Conservation (phyloP, 495 filamentous ascomycete genomes). For the Mytilinidion resinicola region DNA sequence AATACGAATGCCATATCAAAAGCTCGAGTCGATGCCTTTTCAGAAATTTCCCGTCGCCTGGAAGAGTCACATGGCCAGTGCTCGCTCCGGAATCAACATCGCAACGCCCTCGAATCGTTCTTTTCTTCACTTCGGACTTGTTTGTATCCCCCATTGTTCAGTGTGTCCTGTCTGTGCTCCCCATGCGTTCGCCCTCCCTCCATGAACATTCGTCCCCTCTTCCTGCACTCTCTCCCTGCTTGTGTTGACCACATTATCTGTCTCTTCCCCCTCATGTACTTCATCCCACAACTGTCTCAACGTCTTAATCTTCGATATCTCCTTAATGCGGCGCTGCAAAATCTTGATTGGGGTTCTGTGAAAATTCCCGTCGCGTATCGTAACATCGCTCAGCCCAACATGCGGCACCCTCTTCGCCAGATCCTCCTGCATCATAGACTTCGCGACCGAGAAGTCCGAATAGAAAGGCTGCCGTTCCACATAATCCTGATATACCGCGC, state of each 20-base stretch:
- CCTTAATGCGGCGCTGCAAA: conserved; percentile 14
- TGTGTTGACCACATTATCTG: neutral
- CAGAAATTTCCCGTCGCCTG: too few species aligned
- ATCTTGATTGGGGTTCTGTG: conserved; percentile 26
- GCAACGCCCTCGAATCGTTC: too few species aligned
- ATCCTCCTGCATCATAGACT: conserved; percentile 29
- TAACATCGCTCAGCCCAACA: conserved; percentile 32
- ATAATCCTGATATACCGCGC: conserved; percentile 36
- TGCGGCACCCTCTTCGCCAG: conserved; percentile 29
- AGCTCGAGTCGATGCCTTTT: too few species aligned
- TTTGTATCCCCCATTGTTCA: too few species aligned
- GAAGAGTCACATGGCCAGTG: too few species aligned
- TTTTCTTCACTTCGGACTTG: too few species aligned
- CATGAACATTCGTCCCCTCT: too few species aligned
- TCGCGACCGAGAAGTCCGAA: conserved; percentile 29
- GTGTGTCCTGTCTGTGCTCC: too few species aligned
- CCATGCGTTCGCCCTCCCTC: too few species aligned
- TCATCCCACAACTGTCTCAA: conserved; percentile 29
- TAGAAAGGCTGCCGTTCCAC: conserved; percentile 38
- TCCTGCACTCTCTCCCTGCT: too few species aligned
- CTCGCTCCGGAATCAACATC: too few species aligned
- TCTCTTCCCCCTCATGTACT: neutral
- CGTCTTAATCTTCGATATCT: conserved; percentile 13
- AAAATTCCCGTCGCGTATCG: conserved; percentile 20
- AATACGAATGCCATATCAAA: too few species aligned